Conservation (phyloP, 140 eudicot species). For the Bidens hawaiensis region DNA sequence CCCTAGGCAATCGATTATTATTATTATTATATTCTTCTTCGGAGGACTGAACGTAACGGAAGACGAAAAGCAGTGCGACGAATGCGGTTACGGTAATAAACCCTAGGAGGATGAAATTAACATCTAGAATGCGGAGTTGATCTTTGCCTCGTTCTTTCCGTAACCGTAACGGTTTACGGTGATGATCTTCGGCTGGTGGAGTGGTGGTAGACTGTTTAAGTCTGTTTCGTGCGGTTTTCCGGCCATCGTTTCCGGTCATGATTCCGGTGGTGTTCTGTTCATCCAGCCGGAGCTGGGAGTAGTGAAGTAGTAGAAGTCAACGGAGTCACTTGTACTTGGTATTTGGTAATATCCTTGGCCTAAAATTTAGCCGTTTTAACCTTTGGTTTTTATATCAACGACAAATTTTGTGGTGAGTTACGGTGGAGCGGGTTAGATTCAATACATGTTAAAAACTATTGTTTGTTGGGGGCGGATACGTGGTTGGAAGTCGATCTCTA, state of each 20-base stretch:
- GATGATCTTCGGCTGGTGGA: constrained; percentile 26
- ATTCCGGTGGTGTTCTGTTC: constrained; percentile 26
- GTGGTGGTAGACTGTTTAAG: constrained; percentile 25
- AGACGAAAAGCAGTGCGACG: constrained; percentile 32
- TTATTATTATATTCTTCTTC: too few relatives aligned
- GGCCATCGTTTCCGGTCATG: constrained; percentile 40
- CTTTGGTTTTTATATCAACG: too few relatives aligned
- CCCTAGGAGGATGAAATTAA: constrained; percentile 36
- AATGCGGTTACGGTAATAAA: constrained; percentile 30
- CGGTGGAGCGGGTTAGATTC: too few relatives aligned
- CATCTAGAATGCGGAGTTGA: constrained; percentile 34
- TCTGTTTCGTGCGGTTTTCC: constrained; percentile 50
- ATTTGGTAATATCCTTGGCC: not conserved
- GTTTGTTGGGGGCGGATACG: too few relatives aligned
- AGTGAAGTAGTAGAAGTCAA: constrained; percentile 12
- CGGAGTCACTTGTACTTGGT: not conserved
- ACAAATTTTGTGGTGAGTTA: too few relatives aligned
- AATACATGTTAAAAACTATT: too few relatives aligned
- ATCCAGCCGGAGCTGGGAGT: constrained; percentile 23
- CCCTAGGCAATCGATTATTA: constrained; percentile 53
- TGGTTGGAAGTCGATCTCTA: too few relatives aligned
- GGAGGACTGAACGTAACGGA: constrained; percentile 27
- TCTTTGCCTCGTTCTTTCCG: constrained; percentile 29
- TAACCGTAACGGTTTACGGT: constrained; percentile 23
- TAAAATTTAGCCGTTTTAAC: not conserved